A percentile compares a stretch with the other conserved stretches of the same genome.
phyloP scores from a whole-genome alignment of 108 stramenopile species.

The Craspedostauros australis region DNA sequence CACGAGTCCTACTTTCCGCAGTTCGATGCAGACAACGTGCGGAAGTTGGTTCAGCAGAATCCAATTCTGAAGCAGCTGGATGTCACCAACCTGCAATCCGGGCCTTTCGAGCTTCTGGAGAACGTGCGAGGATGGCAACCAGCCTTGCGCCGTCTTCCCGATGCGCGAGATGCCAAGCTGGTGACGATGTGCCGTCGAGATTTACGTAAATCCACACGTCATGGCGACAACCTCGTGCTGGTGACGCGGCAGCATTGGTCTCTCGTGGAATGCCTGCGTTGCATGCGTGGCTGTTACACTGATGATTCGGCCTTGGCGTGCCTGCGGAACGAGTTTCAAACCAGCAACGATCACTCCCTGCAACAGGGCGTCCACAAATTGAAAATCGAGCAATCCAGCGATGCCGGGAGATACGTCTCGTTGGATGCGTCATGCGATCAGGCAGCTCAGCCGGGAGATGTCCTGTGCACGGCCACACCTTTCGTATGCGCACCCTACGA shows the following conservation, averaged over 20 bases:
- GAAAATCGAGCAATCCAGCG: neutral
- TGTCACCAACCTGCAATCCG: neutral
- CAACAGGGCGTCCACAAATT: neutral
- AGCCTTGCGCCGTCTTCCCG: neutral
- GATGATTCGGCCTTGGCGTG: neutral
- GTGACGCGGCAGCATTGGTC: constrained; percentile 1
- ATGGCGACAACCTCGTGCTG: neutral
- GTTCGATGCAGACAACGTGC: too few relatives aligned
- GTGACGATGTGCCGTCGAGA: neutral
- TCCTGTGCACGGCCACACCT: too few relatives aligned
- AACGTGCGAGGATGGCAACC: neutral
- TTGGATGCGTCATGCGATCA: neutral
- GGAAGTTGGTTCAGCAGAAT: neutral
- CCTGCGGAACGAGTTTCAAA: neutral
- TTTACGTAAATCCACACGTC: neutral
- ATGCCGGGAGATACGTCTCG: neutral
- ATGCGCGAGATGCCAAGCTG: neutral
- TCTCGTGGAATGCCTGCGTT: constrained; percentile 1
- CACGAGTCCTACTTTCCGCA: too few relatives aligned
- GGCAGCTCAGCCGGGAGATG: neutral
- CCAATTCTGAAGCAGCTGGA: neutral
- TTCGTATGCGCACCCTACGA: too few relatives aligned
- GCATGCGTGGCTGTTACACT: neutral
- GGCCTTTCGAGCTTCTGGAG: neutral
- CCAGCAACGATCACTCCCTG: neutral